phyloP scores from a whole-genome alignment of 2,329 filamentous ascomycete genomes.

The Leptographium procerum region DNA sequence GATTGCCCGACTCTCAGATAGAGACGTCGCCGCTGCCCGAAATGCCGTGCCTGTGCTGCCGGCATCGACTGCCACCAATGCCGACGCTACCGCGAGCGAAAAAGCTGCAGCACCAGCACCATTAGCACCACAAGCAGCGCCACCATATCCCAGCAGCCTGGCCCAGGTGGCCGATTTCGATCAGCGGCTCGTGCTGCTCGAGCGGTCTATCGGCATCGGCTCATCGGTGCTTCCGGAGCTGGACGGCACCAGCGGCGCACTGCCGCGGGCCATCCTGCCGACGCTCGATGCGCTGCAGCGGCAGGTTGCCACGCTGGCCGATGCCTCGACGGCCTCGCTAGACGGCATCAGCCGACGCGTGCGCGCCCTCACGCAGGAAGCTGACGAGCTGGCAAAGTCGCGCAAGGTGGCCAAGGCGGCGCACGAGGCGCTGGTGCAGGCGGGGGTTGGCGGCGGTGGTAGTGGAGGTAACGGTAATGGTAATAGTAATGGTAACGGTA shows the following conservation, averaged over 20 bases:
- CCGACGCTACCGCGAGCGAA: not conserved
- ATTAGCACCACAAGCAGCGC: conserved; percentile 11
- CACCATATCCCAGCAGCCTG: conserved; percentile 45
- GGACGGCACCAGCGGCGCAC: conserved; percentile 27
- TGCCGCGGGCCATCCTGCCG: conserved; percentile 63
- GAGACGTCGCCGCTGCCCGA: conserved; percentile 3
- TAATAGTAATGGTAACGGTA: not conserved
- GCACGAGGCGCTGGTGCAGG: conserved; percentile 44
- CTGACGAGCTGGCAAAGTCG: conserved; percentile 58
- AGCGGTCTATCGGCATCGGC: conserved; percentile 70
- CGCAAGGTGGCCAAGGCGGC: conserved; percentile 50
- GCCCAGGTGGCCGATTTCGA: conserved; percentile 83
- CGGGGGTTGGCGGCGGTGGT: conserved; percentile 20
- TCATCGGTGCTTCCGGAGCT: conserved; percentile 53
- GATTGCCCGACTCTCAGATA: conserved; percentile 32
- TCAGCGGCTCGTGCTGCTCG: conserved; percentile 63
- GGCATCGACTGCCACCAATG: not conserved
- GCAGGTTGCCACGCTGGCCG: conserved; percentile 64
- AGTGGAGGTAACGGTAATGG: no score
- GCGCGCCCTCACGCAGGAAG: conserved; percentile 58
- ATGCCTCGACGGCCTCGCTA: conserved; percentile 60
- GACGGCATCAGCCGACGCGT: conserved; percentile 62
- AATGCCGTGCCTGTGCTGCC: not conserved
- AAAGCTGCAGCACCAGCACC: conserved; percentile 13
- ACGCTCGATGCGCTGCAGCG: conserved; percentile 71